Conservation (phyloP, 2,329 filamentous ascomycete species). For the Ascochyta pisi region DNA sequence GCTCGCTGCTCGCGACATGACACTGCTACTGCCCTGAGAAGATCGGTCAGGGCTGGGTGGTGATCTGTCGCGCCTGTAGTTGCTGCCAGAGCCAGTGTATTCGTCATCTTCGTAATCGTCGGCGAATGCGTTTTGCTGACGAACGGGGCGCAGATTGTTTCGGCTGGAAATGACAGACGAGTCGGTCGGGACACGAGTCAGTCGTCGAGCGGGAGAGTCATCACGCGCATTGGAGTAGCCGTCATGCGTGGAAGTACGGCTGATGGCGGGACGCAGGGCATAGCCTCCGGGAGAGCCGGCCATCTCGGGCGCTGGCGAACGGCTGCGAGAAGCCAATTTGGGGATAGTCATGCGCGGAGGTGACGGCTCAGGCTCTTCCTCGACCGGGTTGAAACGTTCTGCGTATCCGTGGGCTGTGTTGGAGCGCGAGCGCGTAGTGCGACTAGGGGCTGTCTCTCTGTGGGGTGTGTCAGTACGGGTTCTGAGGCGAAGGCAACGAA, state of each 20-base stretch:
- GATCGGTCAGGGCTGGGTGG: conserved; percentile 59
- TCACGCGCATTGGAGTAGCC: conserved; percentile 62
- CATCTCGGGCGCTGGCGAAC: conserved; percentile 46
- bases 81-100: conserved; percentile 33
- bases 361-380: conserved; percentile 62
- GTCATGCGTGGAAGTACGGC: conserved; percentile 66
- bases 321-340: conserved; percentile 53
- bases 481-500: background rate
- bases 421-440: conserved; percentile 62
- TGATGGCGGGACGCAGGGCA: conserved; percentile 56
- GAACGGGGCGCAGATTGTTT: conserved; percentile 54
- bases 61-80: conserved; percentile 53
- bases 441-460: conserved; percentile 45
- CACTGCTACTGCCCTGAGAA: conserved; percentile 54
- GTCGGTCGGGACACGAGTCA: conserved; percentile 63
- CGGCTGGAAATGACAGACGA: conserved; percentile 58
- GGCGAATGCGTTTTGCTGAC: conserved; percentile 43
- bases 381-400: conserved; percentile 64
- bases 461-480: conserved; percentile 23
- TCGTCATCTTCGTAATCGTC: conserved; percentile 49
- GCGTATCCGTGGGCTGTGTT: conserved; percentile 70
- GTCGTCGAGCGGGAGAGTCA: conserved; percentile 57
- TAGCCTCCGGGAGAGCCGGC: conserved; percentile 37
- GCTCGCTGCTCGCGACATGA: conserved; percentile 59
- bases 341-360: conserved; percentile 57